A percentile compares a stretch with the other conserved stretches of the same genome.
These are phyloP conservation scores for Cupressus sempervirens DNA, from an alignment of 75 land plant genomes.

Conservation along the genomic window DNA sequence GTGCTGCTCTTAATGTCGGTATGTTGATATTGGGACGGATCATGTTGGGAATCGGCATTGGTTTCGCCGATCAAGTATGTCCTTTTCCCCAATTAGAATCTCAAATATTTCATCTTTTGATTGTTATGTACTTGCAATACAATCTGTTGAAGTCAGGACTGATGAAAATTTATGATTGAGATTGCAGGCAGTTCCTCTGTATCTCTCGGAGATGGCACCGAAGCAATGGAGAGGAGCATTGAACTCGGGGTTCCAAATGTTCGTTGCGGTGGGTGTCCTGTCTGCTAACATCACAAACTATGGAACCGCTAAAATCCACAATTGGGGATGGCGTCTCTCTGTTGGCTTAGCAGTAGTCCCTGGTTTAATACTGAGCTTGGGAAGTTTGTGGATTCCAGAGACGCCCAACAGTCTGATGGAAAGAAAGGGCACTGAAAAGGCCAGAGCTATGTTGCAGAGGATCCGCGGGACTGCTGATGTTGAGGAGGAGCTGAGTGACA, in stretches of 20 bases:
- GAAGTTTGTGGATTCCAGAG: slow-evolving; percentile 20
- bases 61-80: slow-evolving; percentile 31
- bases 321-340: too few relatives aligned
- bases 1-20: not conserved
- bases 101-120: too few relatives aligned
- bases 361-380: too few relatives aligned
- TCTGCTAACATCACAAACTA: slow-evolving; percentile 42
- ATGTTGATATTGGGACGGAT: not conserved
- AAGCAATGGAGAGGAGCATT: slow-evolving; percentile 55
- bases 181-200: slow-evolving; percentile 36
- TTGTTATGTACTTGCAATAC: too few relatives aligned
- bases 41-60: slow-evolving; percentile 34
- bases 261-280: slow-evolving; percentile 53
- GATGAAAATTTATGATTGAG: too few relatives aligned
- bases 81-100: too few relatives aligned
- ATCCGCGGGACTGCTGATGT: slow-evolving; percentile 43
- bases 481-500: too few relatives aligned
- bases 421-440: slow-evolving; percentile 40
- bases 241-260: slow-evolving; percentile 69
- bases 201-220: slow-evolving; percentile 83
- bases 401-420: slow-evolving; percentile 82
- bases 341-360: too few relatives aligned
- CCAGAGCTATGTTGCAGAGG: slow-evolving; percentile 28
- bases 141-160: too few relatives aligned
- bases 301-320: too few relatives aligned